These are phyloP conservation scores for Podaxis sp. DNA, from an alignment of 768 basidiomycete genomes.

Conservation along the genomic window DNA sequence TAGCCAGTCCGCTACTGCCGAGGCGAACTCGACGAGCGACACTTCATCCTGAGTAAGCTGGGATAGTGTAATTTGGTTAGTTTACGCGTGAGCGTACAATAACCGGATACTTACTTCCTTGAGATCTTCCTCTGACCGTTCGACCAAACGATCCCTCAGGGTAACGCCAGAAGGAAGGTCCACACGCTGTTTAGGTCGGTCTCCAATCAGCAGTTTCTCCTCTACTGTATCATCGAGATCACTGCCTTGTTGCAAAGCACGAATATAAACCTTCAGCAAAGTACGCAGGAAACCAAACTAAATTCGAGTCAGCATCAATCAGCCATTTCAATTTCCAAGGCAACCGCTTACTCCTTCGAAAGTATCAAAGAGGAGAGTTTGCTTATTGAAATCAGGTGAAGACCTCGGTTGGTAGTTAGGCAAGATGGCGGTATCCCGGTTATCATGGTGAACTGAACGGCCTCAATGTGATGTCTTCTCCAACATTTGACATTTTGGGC, in stretches of 20 bases:
- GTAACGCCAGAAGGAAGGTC: slow-evolving; percentile 50
- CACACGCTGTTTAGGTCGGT: slow-evolving; percentile 67
- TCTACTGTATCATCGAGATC: slow-evolving; percentile 81
- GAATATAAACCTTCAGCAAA: slow-evolving; percentile 77
- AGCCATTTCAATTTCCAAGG: neutral
- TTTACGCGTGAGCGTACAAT: neutral
- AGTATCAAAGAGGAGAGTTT: slow-evolving; percentile 66
- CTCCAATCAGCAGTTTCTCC: slow-evolving; percentile 79
- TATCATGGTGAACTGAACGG: slow-evolving; percentile 72
- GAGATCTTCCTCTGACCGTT: slow-evolving; percentile 49
- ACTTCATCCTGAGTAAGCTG: slow-evolving; percentile 66
- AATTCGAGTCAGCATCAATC: slow-evolving; percentile 4
- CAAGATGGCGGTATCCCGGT: slow-evolving; percentile 80
- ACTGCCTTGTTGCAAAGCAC: slow-evolving; percentile 74
- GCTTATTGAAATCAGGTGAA: slow-evolving; percentile 54
- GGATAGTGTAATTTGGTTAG: slow-evolving; percentile 16
- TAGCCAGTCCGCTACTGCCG: slow-evolving; percentile 70
- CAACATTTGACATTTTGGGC: slow-evolving; percentile 22
- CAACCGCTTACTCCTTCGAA: slow-evolving; percentile 57
- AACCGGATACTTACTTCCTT: slow-evolving; percentile 43
- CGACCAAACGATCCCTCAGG: slow-evolving; percentile 57
- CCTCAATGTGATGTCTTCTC: neutral
- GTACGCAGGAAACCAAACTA: slow-evolving; percentile 72
- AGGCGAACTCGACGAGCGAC: slow-evolving; percentile 56
- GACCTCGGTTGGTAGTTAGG: slow-evolving; percentile 73